Percentiles rank a stretch among this genome's conserved stretches.
These are phyloP conservation scores for Hansenula sp. DNA, from an alignment of 1,139 yeast species.

Conservation along the genomic window DNA sequence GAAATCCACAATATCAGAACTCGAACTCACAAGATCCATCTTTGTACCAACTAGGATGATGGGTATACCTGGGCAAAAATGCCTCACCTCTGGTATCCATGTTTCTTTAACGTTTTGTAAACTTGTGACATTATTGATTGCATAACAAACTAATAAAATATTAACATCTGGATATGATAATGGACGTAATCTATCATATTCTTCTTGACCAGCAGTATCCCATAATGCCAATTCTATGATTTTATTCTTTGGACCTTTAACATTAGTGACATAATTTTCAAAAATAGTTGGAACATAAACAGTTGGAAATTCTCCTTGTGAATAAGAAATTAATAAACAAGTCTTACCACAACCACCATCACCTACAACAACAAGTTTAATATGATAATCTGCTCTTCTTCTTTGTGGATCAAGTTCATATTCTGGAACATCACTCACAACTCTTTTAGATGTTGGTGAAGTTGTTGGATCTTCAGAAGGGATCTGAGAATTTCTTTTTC, in stretches of 20 bases:
- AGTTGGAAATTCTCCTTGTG: slow-evolving; percentile 72
- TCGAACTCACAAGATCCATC: slow-evolving; percentile 39
- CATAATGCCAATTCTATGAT: slow-evolving; percentile 72
- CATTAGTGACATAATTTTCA: slow-evolving; percentile 74
- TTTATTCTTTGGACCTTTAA: slow-evolving; percentile 46
- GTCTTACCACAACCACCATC: slow-evolving; percentile 97
- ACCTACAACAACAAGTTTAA: slow-evolving; percentile 83
- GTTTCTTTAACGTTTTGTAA: slow-evolving; percentile 70
- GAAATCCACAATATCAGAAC: slow-evolving; percentile 29
- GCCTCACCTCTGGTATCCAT: slow-evolving; percentile 85
- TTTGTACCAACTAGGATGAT: slow-evolving; percentile 77
- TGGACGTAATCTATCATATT: slow-evolving; percentile 80
- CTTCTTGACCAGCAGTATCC: slow-evolving; percentile 97
- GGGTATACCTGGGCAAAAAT: slow-evolving; percentile 79
- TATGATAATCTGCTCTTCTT: slow-evolving; percentile 15
- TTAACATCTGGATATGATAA: slow-evolving; percentile 81
- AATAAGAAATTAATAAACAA: slow-evolving; percentile 75
- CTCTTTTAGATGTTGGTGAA: neutral
- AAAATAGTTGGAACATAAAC: slow-evolving; percentile 87
- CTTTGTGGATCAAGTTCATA: slow-evolving; percentile 12
- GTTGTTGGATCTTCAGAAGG: slow-evolving; percentile 2
- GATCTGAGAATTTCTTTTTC: slow-evolving; percentile 16
- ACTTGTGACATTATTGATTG: slow-evolving; percentile 60
- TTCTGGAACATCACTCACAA: slow-evolving; percentile 4
- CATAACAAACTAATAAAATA: slow-evolving; percentile 68